A percentile compares a stretch with the other conserved stretches of the same genome.
Evolutionary conservation across 352 stramenopile genomes (phyloP).

Genomic region (Vaucheria bursata): DNA sequence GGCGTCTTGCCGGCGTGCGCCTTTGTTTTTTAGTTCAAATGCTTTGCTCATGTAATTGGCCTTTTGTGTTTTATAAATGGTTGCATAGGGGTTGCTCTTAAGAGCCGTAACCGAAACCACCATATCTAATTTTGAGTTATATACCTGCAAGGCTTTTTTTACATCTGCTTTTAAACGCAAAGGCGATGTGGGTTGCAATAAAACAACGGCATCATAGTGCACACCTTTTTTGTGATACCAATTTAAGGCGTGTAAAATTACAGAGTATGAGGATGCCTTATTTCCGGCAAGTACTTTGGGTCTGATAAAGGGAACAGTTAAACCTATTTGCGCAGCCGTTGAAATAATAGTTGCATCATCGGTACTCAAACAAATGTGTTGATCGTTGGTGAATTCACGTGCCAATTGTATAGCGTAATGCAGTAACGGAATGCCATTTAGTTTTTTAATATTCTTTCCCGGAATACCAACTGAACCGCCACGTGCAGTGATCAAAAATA

Average conservation of each 20-base stretch:
- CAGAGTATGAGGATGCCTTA: neutral
- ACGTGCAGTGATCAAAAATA: neutral
- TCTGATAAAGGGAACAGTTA: neutral
- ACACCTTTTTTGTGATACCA: neutral
- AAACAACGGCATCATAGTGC: too few relatives aligned
- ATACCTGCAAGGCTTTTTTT: neutral
- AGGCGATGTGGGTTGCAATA: neutral
- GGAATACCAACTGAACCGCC: neutral
- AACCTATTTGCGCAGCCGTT: neutral
- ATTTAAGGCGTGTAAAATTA: neutral
- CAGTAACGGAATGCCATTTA: neutral
- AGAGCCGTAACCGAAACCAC: too few relatives aligned
- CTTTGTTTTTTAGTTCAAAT: too few relatives aligned
- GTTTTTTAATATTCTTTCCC: neutral
- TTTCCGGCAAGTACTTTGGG: neutral
- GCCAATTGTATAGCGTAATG: neutral
- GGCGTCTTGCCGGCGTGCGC: too few relatives aligned
- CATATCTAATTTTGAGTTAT: too few relatives aligned
- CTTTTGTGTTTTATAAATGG: too few relatives aligned
- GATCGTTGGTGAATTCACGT: neutral
- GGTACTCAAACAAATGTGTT: neutral
- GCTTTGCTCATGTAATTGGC: too few relatives aligned
- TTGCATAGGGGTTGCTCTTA: too few relatives aligned
- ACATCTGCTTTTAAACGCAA: neutral
- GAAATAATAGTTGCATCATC: neutral